phyloP scores from a whole-genome alignment of 805 yeast species.

The Candida ficus region DNA sequence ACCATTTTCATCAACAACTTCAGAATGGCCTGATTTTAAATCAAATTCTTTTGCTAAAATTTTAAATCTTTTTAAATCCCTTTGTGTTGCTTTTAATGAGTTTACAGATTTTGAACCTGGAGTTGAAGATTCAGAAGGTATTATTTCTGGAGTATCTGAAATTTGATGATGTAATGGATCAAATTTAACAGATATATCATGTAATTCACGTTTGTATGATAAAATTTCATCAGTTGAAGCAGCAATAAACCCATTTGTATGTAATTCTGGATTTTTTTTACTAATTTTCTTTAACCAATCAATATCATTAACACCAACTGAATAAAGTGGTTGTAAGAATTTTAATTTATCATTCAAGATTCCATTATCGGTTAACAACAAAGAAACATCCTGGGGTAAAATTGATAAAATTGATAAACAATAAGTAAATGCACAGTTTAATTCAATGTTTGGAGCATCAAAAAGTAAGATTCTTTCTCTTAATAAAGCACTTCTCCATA shows the following conservation, averaged over 20 bases:
- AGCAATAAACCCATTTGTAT: slow-evolving; percentile 42
- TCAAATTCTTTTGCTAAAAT: slow-evolving; percentile 22
- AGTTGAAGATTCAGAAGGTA: slow-evolving; percentile 6
- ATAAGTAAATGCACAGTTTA: slow-evolving; percentile 47
- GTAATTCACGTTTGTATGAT: slow-evolving; percentile 45
- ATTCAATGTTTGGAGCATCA: slow-evolving; percentile 31
- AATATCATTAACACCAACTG: slow-evolving; percentile 57
- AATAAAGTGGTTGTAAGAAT: slow-evolving; percentile 50
- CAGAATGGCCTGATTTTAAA: slow-evolving; percentile 3
- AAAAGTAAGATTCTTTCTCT: slow-evolving; percentile 51
- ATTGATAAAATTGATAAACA: slow-evolving; percentile 55
- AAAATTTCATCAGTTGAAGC: slow-evolving; percentile 65
- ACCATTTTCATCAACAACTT: slow-evolving; percentile 9
- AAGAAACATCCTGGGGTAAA: slow-evolving; percentile 51
- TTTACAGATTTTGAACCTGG: background rate
- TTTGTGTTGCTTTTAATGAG: slow-evolving; percentile 27
- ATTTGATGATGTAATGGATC: slow-evolving; percentile 3
- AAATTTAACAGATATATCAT: slow-evolving; percentile 38
- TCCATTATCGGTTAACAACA: slow-evolving; percentile 27
- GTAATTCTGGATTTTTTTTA: background rate
- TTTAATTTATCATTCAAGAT: slow-evolving; percentile 18
- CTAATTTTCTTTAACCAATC: slow-evolving; percentile 27
- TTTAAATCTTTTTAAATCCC: slow-evolving; percentile 33
- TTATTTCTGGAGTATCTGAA: slow-evolving; percentile 9
- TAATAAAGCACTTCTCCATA: slow-evolving; percentile 59